Percentiles rank a stretch among this genome's conserved stretches.
Conservation (phyloP, 306 rosid genomes). For the Morella rubra region DNA sequence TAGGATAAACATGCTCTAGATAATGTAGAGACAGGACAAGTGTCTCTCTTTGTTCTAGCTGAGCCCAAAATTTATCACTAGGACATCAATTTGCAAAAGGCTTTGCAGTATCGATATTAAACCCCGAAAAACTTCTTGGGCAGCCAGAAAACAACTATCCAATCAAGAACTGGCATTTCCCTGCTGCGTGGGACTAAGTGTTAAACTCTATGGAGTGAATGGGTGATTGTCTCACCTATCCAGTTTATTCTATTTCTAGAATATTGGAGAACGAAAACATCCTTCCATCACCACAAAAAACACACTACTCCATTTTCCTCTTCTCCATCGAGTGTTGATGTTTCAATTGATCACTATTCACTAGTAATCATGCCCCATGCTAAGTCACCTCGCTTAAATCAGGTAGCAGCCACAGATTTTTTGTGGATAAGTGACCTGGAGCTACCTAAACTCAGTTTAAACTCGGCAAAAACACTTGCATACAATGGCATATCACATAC, state of each 20-base stretch:
- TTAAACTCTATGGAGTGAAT: background rate
- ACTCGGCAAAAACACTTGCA: background rate
- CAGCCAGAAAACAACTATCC: background rate
- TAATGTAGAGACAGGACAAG: background rate
- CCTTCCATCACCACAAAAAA: background rate
- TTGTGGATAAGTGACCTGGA: background rate
- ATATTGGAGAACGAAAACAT: background rate
- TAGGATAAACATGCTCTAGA: background rate
- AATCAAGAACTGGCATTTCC: background rate
- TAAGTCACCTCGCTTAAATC: background rate
- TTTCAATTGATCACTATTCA: background rate
- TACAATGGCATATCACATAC: background rate
- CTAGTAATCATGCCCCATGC: background rate
- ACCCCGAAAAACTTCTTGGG: background rate
- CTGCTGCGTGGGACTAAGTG: background rate
- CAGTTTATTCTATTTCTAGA: background rate
- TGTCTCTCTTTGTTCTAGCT: background rate
- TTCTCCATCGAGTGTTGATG: background rate
- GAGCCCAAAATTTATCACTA: background rate
- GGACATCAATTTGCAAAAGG: background rate
- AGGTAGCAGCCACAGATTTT: background rate
- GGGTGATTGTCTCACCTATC: background rate
- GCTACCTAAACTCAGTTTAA: background rate
- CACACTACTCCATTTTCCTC: background rate
- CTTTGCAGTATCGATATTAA: background rate